phyloP scores from a whole-genome alignment of 495 filamentous ascomycete species.

The Penicillium angulare region DNA sequence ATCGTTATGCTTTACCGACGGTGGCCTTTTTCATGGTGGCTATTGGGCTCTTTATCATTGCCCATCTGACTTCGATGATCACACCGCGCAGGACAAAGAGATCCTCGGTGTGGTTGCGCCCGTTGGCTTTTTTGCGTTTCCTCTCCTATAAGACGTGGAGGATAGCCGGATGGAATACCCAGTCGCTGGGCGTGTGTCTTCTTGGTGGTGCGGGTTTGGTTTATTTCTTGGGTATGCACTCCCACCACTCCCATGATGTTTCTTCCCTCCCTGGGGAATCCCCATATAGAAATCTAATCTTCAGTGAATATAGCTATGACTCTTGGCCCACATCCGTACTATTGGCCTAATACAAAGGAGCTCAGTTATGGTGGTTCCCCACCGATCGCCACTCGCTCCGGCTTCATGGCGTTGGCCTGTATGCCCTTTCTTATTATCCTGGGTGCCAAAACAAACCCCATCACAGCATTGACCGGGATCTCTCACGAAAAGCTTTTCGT shows the following conservation, averaged over 20 bases:
- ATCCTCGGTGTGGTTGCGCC: slow-evolving; percentile 22
- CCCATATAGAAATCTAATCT: background rate
- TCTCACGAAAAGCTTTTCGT: slow-evolving; percentile 55
- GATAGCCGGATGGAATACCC: slow-evolving; percentile 37
- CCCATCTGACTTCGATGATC: slow-evolving; percentile 26
- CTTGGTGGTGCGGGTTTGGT: slow-evolving; percentile 38
- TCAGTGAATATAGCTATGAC: slow-evolving; percentile 47
- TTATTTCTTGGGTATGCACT: slow-evolving; percentile 45
- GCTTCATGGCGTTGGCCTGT: slow-evolving; percentile 51
- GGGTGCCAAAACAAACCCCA: slow-evolving; percentile 37
- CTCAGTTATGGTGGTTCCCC: slow-evolving; percentile 48
- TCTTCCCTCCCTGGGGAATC: background rate
- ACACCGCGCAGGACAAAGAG: slow-evolving; percentile 15
- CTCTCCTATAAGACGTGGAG: slow-evolving; percentile 42
- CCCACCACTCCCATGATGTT: background rate
- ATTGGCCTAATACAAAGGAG: slow-evolving; percentile 50
- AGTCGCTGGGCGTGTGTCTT: slow-evolving; percentile 42
- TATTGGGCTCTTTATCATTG: slow-evolving; percentile 46
- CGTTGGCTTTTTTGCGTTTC: slow-evolving; percentile 28
- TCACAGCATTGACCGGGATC: slow-evolving; percentile 52
- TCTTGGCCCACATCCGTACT: slow-evolving; percentile 53
- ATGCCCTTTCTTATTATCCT: slow-evolving; percentile 49
- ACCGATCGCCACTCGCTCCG: slow-evolving; percentile 50
- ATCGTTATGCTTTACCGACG: slow-evolving; percentile 48
- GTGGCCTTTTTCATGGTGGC: slow-evolving; percentile 49